Evolutionary conservation across 1,139 yeast genomes (phyloP).

Genomic region (Pneumocystis oryctolagi): DNA sequence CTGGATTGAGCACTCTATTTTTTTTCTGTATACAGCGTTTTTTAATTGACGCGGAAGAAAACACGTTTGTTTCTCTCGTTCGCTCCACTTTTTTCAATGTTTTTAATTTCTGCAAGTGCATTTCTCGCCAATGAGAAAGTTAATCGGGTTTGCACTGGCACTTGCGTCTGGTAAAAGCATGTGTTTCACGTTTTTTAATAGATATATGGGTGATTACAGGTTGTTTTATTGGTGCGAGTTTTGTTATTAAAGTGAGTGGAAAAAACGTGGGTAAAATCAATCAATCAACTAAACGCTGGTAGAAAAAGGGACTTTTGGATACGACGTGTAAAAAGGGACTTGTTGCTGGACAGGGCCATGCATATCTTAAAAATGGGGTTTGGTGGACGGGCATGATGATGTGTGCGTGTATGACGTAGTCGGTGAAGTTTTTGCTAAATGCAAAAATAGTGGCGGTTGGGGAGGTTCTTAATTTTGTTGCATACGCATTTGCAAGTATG

Average conservation of each 20-base stretch:
- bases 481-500: constrained; percentile 13
- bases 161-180: constrained; percentile 4
- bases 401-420: background rate
- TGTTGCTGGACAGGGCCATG: constrained; percentile 14
- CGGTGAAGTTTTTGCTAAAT: background rate
- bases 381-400: constrained; percentile 15
- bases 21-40: too few relatives aligned
- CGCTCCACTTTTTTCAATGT: too few relatives aligned
- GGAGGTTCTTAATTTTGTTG: constrained; percentile 13
- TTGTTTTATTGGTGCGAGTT: constrained; percentile 13
- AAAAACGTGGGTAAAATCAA: background rate
- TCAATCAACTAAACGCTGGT: background rate
- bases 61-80: too few relatives aligned
- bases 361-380: constrained; percentile 12
- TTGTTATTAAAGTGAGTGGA: constrained; percentile 12
- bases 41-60: too few relatives aligned
- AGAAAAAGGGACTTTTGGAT: background rate
- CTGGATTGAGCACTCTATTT: too few relatives aligned
- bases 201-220: constrained; percentile 7
- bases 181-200: too few relatives aligned
- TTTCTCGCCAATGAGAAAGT: constrained; percentile 7
- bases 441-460: constrained; percentile 10
- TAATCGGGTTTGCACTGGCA: constrained; percentile 12
- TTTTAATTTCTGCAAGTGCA: too few relatives aligned
- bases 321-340: constrained; percentile 4